Base-by-base conservation (phyloP, 768 basidiomycete genomes). In the Pulveroboletus ravenelii region DNA sequence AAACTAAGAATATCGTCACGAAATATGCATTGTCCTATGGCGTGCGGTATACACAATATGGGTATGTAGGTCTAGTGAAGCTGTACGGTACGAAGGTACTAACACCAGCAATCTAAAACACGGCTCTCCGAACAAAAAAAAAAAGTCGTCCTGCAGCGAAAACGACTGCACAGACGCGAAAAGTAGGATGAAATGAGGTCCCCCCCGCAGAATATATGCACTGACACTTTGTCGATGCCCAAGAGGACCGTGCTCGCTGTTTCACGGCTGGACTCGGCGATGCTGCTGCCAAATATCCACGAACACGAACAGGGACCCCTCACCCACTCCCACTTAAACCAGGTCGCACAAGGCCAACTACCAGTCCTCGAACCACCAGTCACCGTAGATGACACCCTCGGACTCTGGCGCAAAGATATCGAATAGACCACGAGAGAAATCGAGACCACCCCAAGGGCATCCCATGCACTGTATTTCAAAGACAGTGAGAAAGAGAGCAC, bases 371-470 rank as follows among this genome's bases (percentile, higher is more conserved):
- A 76, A 84, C 48, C 58, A 71, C 88, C 88, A 90, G 6, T 64
- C 57, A 42, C 80, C 84, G 51, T 72, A 70, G 49, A 89, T 69
- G 12, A 85, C 76, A 38, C 87, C 88, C 6, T 45, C 58, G 39
- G 58, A 56, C 43, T 72, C 62, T 10, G 62, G 15, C 6, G 76
- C 81, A 63, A 89, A 87, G 67, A 59, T 68, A 18, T 64, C 47
- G 70, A 91, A 90, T 42, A 90, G 73, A 38, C 82, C 81, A n/a
- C 69, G 64, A 23, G 82, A 81, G 30, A 89, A 69, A 65, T 91
- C 89, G 25, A 90, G 78, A 32, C 79, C 87, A 41, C 76, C 78
- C 50, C 69, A 77, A 13, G 79, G 78, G 63, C 88, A 90, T 18
- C 75, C 77, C 35, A 80, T 80, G 60, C 87, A 88, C 78, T 86